Evolutionary conservation across 2,329 filamentous ascomycete genomes (phyloP), one percentile per base, ranked within the genome.

Genomic region (Trichothecium roseum): DNA sequence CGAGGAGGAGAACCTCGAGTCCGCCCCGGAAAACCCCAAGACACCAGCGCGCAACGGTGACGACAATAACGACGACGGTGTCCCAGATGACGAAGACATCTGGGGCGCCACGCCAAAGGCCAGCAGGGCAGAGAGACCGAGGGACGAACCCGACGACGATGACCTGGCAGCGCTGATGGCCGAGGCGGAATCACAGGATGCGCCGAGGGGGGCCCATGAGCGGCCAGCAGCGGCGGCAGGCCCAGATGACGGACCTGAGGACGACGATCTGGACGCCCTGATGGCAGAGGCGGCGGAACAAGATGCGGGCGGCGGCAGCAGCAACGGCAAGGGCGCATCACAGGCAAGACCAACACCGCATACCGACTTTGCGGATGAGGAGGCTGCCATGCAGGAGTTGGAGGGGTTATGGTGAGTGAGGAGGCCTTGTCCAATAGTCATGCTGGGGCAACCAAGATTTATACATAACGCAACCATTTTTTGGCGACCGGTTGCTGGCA

Each of bases 361-460:
- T 4, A 52, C 66, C 26, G 55, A 63, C 17, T 77, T 72, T 51
- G 70, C 66, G 2, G 77, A 78, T 36, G 78, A 81, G 12, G 74
- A 81, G 55, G 79, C 76, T 40, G 78, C 71, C 1, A 78, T 86
- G 74, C 74, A 69, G 27, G 74, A 74, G 42, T 72, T 76, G 68
- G 69, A 71, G 28, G 70, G 64, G 0, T 42, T 72, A 17, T 74
- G 67, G 68, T 71, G 33, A 24, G n/a, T n/a, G n/a, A n/a, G n/a
- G n/a, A n/a, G n/a, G n/a, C n/a, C n/a, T n/a, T n/a, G n/a, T n/a
- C n/a, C n/a, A n/a, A n/a, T n/a, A n/a, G n/a, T n/a, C 8, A 28
- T 9, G 9, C n/a, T 28, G 26, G 26, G 26, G 26, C 26, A 28
- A 9, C n/a, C n/a, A n/a, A n/a, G n/a, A n/a, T n/a, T n/a, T n/a